Percentiles rank a stretch among this genome's conserved stretches.
Evolutionary conservation across 805 yeast genomes (phyloP).

Genomic region (Saccharomycopsis sp.): DNA sequence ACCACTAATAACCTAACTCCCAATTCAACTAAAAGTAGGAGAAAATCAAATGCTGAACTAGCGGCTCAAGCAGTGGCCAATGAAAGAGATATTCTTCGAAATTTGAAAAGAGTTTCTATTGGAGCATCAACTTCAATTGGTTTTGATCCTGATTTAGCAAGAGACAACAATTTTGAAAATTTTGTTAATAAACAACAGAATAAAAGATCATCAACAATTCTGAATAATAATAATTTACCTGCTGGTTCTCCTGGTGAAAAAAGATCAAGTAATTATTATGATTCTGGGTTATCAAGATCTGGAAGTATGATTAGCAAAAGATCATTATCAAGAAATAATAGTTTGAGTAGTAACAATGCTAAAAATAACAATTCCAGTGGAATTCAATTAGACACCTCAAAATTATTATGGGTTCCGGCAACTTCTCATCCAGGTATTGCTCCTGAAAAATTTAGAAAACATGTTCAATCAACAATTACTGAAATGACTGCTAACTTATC

Average conservation of each 20-base stretch:
- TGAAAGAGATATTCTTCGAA: conserved; percentile 63
- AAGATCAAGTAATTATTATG: not conserved
- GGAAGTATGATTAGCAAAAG: not conserved
- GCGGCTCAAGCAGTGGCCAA: conserved; percentile 74
- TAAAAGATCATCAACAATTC: conserved; percentile 11
- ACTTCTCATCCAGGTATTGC: conserved; percentile 89
- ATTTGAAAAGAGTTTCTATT: conserved; percentile 62
- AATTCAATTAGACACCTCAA: conserved; percentile 27
- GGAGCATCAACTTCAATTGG: conserved; percentile 37
- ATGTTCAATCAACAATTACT: conserved; percentile 40
- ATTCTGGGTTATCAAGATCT: not conserved
- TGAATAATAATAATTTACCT: not conserved
- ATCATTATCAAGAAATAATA: not conserved
- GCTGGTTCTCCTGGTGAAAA: not conserved
- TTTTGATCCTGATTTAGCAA: conserved; percentile 66
- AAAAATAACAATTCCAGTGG: not conserved
- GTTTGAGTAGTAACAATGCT: not conserved
- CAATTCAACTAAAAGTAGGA: conserved; percentile 7
- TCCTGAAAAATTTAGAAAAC: conserved; percentile 71
- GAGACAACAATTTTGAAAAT: conserved; percentile 22
- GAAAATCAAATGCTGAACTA: conserved; percentile 36
- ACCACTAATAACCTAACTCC: too few species aligned
- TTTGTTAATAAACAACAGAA: conserved; percentile 15
- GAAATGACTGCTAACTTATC: conserved; percentile 19
- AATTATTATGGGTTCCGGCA: conserved; percentile 92